These are phyloP conservation scores for Manihot esculenta DNA, from an alignment of 441 rosid species.

Conservation along the genomic window DNA sequence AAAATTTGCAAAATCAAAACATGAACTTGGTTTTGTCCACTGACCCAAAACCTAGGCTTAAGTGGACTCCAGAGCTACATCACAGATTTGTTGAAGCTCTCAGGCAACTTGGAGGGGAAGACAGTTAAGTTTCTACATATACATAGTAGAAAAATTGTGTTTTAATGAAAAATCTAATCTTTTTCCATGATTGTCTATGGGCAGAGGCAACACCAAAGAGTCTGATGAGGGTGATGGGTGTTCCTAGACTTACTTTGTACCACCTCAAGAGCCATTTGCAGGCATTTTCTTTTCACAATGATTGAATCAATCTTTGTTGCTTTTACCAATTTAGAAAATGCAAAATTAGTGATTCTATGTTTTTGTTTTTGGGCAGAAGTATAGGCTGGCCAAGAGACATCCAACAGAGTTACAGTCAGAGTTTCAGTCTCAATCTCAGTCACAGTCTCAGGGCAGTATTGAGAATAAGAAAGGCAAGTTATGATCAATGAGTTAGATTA, in stretches of 20 bases:
- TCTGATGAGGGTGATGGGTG: constrained; percentile 80
- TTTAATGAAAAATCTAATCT: constrained; percentile 8
- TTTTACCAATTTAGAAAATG: constrained; percentile 2
- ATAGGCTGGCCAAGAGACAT: constrained; percentile 82
- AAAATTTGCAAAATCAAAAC: constrained; percentile 48
- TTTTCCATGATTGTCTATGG: constrained; percentile 30
- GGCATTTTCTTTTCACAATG: constrained; percentile 34
- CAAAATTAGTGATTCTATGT: constrained; percentile 7
- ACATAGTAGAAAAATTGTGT: background rate
- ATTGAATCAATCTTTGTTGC: constrained; percentile 18
- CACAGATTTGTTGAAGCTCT: constrained; percentile 77
- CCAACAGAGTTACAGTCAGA: constrained; percentile 27
- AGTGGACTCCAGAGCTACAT: constrained; percentile 95
- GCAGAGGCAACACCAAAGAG: constrained; percentile 97
- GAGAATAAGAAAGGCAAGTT: constrained; percentile 51
- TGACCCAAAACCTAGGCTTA: constrained; percentile 93
- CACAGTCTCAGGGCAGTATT: constrained; percentile 34
- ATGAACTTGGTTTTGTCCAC: constrained; percentile 78
- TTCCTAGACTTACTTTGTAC: constrained; percentile 90
- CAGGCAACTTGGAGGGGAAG: constrained; percentile 82
- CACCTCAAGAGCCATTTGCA: constrained; percentile 99
- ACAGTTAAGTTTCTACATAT: constrained; percentile 49
- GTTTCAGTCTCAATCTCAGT: too few relatives aligned
- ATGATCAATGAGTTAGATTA: background rate
- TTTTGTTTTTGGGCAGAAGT: constrained; percentile 58